Evolutionary conservation across 306 rosid species (phyloP).

Genomic region (Lithocarpus polystachyus): DNA sequence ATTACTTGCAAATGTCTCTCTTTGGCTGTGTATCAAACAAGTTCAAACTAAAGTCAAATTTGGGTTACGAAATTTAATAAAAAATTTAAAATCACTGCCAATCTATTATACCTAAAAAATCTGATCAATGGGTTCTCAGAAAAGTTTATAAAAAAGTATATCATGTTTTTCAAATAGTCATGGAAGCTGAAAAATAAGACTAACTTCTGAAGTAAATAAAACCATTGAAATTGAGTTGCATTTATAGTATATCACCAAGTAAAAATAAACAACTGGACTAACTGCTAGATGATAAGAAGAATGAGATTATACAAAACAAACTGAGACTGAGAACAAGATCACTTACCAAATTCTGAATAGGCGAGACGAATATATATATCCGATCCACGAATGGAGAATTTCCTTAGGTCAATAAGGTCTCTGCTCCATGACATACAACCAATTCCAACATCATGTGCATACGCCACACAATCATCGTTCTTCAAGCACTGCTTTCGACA

Average conservation of each 20-base stretch:
- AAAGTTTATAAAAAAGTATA: too few species aligned
- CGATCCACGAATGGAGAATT: background rate
- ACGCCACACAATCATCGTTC: slow-evolving; percentile 33
- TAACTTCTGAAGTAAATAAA: too few species aligned
- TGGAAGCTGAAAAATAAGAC: too few species aligned
- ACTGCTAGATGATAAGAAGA: background rate
- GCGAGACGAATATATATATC: background rate
- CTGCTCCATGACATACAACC: background rate
- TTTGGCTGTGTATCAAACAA: background rate
- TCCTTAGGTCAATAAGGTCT: background rate
- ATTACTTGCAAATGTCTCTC: background rate
- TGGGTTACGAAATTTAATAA: too few species aligned
- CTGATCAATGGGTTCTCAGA: too few species aligned
- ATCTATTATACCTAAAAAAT: too few species aligned
- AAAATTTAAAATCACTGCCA: too few species aligned
- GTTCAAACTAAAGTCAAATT: background rate
- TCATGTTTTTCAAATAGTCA: too few species aligned
- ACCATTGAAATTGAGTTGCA: too few species aligned
- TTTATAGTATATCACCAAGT: too few species aligned
- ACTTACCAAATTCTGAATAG: background rate
- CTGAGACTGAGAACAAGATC: background rate
- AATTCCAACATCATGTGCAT: slow-evolving; percentile 29
- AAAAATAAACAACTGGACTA: too few species aligned
- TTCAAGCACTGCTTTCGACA: slow-evolving; percentile 24
- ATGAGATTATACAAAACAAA: background rate